phyloP scores from a whole-genome alignment of 1,284 basidiomycete species.

The Apiotrichum mycotoxinovorans region DNA sequence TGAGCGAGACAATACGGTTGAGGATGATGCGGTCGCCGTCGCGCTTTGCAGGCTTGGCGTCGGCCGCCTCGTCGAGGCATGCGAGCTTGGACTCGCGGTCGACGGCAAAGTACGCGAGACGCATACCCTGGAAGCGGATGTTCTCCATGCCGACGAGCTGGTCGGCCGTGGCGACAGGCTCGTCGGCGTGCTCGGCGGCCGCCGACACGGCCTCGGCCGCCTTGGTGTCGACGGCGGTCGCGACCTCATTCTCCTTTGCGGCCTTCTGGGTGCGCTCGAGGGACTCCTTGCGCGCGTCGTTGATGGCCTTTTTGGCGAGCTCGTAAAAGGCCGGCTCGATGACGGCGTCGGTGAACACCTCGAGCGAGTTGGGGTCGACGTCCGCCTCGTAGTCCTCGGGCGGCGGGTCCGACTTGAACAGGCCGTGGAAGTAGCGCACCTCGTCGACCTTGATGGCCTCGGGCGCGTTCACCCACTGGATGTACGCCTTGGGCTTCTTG shows the following conservation, averaged over 20 bases:
- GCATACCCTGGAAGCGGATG: constrained; percentile 93
- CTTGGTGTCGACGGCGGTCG: constrained; percentile 51
- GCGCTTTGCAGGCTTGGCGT: constrained; percentile 51
- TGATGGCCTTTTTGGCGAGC: constrained; percentile 67
- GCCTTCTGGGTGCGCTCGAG: constrained; percentile 60
- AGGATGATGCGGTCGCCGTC: constrained; percentile 77
- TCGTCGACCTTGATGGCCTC: constrained; percentile 76
- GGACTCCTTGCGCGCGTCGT: constrained; percentile 65
- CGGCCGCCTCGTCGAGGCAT: constrained; percentile 59
- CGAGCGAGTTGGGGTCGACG: constrained; percentile 75
- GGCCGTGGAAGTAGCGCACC: constrained; percentile 83
- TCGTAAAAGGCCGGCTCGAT: constrained; percentile 87
- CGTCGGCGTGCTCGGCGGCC: constrained; percentile 36
- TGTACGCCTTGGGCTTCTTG: constrained; percentile 90
- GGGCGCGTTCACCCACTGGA: constrained; percentile 96
- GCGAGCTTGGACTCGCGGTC: constrained; percentile 76
- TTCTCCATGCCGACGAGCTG: constrained; percentile 88
- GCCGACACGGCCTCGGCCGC: constrained; percentile 40
- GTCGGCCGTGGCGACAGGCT: constrained; percentile 62
- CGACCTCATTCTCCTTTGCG: constrained; percentile 42
- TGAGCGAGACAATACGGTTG: constrained; percentile 90
- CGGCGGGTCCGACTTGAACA: constrained; percentile 94
- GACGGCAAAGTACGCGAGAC: constrained; percentile 91
- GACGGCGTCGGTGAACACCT: constrained; percentile 73
- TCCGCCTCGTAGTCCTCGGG: constrained; percentile 78